These are phyloP conservation scores for Camellia japonica DNA, from an alignment of 148 eudicot genomes.

Conservation along the genomic window DNA sequence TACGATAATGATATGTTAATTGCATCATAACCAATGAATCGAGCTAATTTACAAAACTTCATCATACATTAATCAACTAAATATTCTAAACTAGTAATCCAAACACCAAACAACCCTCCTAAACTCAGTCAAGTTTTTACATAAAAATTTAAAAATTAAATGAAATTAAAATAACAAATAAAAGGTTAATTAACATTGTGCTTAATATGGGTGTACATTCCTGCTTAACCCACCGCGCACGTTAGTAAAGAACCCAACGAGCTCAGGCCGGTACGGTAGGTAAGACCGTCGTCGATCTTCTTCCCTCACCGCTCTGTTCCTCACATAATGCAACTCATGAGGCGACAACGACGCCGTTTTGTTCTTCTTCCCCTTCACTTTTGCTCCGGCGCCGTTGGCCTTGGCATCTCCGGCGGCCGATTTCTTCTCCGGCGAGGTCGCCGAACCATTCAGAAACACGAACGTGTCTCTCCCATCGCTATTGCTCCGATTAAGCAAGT, in stretches of 20 bases:
- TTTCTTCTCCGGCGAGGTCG: constrained; percentile 10
- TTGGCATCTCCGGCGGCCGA: neutral
- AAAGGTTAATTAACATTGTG: no score
- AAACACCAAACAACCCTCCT: no score
- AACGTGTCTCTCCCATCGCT: constrained; percentile 56
- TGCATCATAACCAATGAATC: no score
- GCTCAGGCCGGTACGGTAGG: constrained; percentile 68
- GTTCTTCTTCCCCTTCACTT: constrained; percentile 11
- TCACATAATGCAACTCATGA: constrained; percentile 58
- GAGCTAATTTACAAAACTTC: no score
- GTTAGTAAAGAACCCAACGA: constrained; percentile 85
- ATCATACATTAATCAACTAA: no score
- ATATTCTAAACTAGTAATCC: no score
- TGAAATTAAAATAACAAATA: no score
- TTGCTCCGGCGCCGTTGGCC: neutral
- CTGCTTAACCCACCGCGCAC: constrained; percentile 58
- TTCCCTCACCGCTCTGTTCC: constrained; percentile 37
- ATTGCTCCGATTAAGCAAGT: constrained; percentile 50
- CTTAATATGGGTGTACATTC: constrained; percentile 75
- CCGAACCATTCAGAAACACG: constrained; percentile 32
- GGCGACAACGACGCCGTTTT: constrained; percentile 41
- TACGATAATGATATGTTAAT: no score
- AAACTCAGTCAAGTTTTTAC: no score
- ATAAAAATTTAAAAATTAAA: no score
- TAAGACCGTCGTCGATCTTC: constrained; percentile 58